Base-by-base conservation (phyloP, 306 rosid species). In the Vigna reflexopilosa region DNA sequence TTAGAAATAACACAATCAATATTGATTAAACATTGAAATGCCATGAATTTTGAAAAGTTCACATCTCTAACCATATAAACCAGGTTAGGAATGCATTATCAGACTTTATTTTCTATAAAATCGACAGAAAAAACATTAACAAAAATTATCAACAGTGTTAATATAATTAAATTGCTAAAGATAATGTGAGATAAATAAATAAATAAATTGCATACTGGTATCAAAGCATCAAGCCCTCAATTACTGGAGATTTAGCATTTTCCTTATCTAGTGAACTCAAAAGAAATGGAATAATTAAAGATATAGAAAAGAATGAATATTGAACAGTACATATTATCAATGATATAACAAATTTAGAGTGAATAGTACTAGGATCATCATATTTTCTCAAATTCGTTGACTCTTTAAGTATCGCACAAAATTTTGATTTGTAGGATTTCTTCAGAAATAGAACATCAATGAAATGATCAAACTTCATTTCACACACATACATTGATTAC, bases 181-280 rank as follows among this genome's bases (percentile, higher is more conserved):
- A 55, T 62, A 49, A 16, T 24, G 70, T 19, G 69, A 61, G 67
- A 26, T 26, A 26, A 26, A 26, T 26, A 26, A 26, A 52, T 22
- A 70, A 30, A n/a, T 77, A 70, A 9, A 1, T 28, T 57, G 67
- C 97, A 88, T 87, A 95, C 98, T 70, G 71, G 74, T 54, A 84
- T 65, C 66, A 89, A 81, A 74, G 72, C 81, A 28, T 93, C 96
- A 72, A 91, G 67, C 74, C 98, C 98, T 95, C 97, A 65, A 90
- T 58, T 24, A 58, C 79, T 36, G 97, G 97, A 67, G 88, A 90
- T 82, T 85, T 82, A 57, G 87, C 75, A 63, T 92, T 78, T 78
- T 90, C 96, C 40, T 73, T 22, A 45, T 83, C 90, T 2, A 26
- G 3, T 26, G 28, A 85, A 81, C 98, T 70, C 9, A 54, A 75